Conservation (phyloP, 768 basidiomycete genomes). For the Dacryopinax spathularia region DNA sequence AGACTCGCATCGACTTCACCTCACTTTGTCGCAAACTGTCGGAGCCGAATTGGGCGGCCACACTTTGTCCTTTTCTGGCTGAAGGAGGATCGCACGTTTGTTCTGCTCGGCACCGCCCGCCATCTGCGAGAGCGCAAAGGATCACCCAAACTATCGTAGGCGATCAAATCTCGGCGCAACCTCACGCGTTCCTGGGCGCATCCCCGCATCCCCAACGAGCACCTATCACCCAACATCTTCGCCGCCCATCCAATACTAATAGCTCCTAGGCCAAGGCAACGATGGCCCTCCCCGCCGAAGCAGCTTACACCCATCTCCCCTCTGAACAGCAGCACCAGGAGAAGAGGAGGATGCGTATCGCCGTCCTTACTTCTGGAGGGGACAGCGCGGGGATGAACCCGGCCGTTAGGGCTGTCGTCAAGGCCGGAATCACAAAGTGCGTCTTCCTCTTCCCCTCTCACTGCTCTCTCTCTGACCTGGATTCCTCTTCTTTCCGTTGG, state of each 20-base stretch:
- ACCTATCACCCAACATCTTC: neutral
- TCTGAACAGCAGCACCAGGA: neutral
- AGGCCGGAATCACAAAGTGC: slow-evolving; percentile 79
- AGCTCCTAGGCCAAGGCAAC: neutral
- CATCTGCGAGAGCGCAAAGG: no score
- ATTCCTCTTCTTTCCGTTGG: neutral
- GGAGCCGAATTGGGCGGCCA: no score
- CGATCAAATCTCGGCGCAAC: no score
- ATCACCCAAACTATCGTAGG: no score
- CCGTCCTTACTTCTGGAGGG: slow-evolving; percentile 88
- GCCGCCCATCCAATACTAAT: neutral
- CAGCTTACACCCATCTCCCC: neutral
- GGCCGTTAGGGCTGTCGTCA: slow-evolving; percentile 84
- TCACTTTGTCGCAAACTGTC: no score
- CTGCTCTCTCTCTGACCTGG: neutral
- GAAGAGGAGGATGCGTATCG: slow-evolving; percentile 56
- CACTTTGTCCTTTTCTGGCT: no score
- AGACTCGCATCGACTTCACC: no score
- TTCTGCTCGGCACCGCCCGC: no score
- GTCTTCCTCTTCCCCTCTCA: slow-evolving; percentile 16
- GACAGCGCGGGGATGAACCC: slow-evolving; percentile 98
- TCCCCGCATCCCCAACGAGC: no score
- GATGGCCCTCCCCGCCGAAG: neutral
- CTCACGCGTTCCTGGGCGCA: no score
- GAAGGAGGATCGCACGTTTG: no score